Evolutionary conservation across 805 yeast species (phyloP), one percentile per base, ranked within the genome.

Genomic region (Metschnikowia arizonensis): DNA sequence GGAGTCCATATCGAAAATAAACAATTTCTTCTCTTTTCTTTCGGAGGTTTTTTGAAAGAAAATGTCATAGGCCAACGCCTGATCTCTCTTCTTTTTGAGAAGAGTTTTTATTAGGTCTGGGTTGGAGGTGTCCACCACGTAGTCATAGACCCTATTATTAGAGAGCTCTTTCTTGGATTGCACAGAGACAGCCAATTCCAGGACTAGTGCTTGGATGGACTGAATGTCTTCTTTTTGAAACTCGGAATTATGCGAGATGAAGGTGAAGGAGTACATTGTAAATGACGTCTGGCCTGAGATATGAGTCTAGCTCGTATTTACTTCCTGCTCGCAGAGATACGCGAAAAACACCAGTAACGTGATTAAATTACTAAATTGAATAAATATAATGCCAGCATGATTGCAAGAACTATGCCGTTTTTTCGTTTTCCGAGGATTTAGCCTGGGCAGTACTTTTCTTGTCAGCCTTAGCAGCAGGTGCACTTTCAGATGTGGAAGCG

Each of bases 1-100:
- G 0, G 97, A 89, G 69, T 93, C 99, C 99, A 93, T 93, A 59
- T 93, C 99, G 61, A 93, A 93, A 9, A 95, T 87, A 50, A 87
- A 82, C 40, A 93, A 70, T 57, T 79, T 77, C 59, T 74, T 76
- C 42, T 57, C 25, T 43, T 56, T 50, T 43, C 77, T 57, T 5
- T 49, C 35, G 5, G 33, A 43, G 5, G 46, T 37, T 2, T 47
- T 40, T 49, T 72, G 76, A 46, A 69, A 56, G 5, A 68, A 55
- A 8, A 69, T 50, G 53, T 69, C 76, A 46, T 53, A 64, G 1
- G 40, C 30, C 5, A 33, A 42, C 3, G 23, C 17, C 5, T 18
- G 30, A 35, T 47, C 54, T 10, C 47, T 38, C 18, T 48, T 44
- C 26, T 44, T 50, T 19, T 42, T 50, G 17, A 55, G 42, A 11